Base-by-base conservation (phyloP, 2,329 filamentous ascomycete species). In the Trichophaea hybrida region DNA sequence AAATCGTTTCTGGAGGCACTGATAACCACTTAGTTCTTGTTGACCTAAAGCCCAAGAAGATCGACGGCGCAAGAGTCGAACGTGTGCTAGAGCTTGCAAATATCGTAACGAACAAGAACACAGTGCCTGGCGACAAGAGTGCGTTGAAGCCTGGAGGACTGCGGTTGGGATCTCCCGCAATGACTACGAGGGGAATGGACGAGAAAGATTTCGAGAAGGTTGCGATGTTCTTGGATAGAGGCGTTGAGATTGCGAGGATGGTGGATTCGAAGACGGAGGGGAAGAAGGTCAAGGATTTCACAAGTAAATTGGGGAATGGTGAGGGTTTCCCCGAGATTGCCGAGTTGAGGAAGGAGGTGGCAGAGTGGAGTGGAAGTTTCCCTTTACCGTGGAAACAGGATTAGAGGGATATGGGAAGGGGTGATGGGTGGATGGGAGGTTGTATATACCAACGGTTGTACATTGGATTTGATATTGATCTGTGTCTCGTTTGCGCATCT, bases 71-170 rank as follows among this genome's bases (percentile, higher is more conserved):
- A 31, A 84, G 90, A 57, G 88, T 95, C 12, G 90, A 96, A 76
- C 84, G 88, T 51, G 83, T 95, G 13, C 80, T 96, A 31, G 90
- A 96, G 72, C 81, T 94, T 51, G 88, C 94, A 66, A 91, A 91
- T 68, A 91, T 97, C 56, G 93, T 93, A n/a, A 86, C 87, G 71
- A 98, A 98, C 79, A 98, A 98, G 80, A 98, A 98, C 76, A 96
- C 93, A 6, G 91, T 96, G 0, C 93, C 93, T 1, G 93, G 91
- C 48, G 93, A 98, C 75, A 88, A 85, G 71, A 95, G 89, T 0
- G 93, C 93, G 1, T 61, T 98, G 70, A 88, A 91, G 65, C 93
- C 93, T 12, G 91, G 91, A 66, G 93, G 93, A 65, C 79, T 98
- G 65, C 85, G 93, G 66, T 90, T 98, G 75, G 93, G 93, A 59